These are phyloP conservation scores for Penicillium sp. DNA, from an alignment of 2,329 filamentous ascomycete genomes.

Conservation along the genomic window DNA sequence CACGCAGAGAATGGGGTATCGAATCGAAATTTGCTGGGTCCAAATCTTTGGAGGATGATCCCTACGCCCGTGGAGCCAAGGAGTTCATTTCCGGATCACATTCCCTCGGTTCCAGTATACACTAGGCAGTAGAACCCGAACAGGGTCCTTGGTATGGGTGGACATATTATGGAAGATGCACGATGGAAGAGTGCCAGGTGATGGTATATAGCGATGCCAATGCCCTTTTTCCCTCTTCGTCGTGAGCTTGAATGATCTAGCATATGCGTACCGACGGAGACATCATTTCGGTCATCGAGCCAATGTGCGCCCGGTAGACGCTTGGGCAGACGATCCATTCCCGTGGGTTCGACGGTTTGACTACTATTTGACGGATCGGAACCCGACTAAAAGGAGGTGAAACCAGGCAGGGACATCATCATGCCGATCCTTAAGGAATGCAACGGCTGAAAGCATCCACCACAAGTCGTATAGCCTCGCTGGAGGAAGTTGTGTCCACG, in stretches of 20 bases:
- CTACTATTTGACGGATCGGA: conserved; percentile 28
- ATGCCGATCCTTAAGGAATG: conserved; percentile 29
- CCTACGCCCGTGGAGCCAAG: conserved; percentile 6
- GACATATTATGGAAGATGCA: too few relatives aligned
- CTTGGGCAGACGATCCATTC: conserved; percentile 36
- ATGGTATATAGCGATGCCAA: not conserved
- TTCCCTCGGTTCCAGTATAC: conserved; percentile 3
- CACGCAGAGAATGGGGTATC: not conserved
- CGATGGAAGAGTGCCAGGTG: too few relatives aligned
- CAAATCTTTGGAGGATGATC: conserved; percentile 9
- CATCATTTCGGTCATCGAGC: not conserved
- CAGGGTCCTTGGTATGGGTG: too few relatives aligned
- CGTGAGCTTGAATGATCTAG: not conserved
- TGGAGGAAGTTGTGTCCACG: not conserved
- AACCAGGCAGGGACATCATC: conserved; percentile 28
- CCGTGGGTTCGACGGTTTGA: conserved; percentile 24
- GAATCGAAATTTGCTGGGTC: not conserved
- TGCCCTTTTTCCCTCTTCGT: not conserved
- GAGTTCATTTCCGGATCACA: conserved; percentile 5
- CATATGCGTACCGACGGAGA: not conserved
- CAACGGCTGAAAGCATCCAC: conserved; percentile 2
- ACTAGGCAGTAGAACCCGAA: not conserved
- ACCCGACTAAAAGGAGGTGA: conserved; percentile 26
- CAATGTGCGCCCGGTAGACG: conserved; percentile 20
- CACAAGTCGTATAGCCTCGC: not conserved